Evolutionary conservation across 768 basidiomycete species (phyloP), one percentile per base, ranked within the genome.

Genomic region (Russula foetens): DNA sequence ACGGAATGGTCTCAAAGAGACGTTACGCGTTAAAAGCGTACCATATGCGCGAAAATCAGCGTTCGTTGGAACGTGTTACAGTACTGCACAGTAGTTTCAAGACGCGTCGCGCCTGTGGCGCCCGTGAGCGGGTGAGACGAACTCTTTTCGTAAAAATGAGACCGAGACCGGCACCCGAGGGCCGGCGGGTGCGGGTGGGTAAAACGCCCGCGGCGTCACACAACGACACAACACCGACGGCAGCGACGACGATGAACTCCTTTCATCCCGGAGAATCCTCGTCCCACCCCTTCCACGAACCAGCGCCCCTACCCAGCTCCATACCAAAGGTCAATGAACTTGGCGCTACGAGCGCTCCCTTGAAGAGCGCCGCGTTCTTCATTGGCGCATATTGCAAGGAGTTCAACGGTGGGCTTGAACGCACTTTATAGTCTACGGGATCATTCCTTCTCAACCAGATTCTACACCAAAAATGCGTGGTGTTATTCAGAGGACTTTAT

Each of bases 321-420:
- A 66, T 86, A 24, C 93, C 95, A 35, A 85, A 84, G 69, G 91
- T 98, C 39, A 79, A 83, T 62, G 97, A 99, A 74, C 74, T 99
- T 47, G 96, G 95, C 44, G 80, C 77, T 46, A 92, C 92, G 1
- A 95, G 92, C 66, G 97, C 86, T 60, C 97, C 96, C 2, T 77
- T 98, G 69, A 98, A 98, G 78, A 91, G 89, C 67, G 93, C 96
- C 1, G 88, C 92, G 8, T 98, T 98, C 83, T 98, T 98, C 77
- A 85, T 99, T 71, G 97, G 93, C 29, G 87, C 90, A 39, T 83
- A 92, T 72, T 99, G 96, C 83, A 92, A 92, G 75, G 90, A 93
- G 59, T 96, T 85, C 76, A 98, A 96, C 76, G 96, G 96, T 98
- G 62, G 54, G 88, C 31, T 1, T 75, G 19, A 38, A n/a, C n/a